phyloP scores from a whole-genome alignment of 306 rosid species.

The Pterocarpus santalinus region DNA sequence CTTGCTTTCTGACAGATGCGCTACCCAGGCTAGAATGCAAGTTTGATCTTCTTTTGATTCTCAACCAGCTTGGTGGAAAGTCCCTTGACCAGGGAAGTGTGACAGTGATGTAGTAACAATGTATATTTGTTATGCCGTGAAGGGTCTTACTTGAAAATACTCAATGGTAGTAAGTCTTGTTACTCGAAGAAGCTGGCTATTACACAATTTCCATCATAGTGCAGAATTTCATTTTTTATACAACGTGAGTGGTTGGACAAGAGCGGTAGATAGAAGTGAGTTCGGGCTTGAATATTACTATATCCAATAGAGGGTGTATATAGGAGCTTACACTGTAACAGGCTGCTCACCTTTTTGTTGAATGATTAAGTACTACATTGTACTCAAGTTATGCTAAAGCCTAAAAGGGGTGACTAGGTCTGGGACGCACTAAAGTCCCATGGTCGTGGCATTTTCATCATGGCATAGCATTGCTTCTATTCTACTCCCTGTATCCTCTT shows the following conservation, averaged over 20 bases:
- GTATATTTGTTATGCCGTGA: not conserved
- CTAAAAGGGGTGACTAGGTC: no score
- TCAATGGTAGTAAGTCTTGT: not conserved
- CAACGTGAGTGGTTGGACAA: constrained; percentile 1
- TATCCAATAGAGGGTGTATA: constrained; percentile 47
- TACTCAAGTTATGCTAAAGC: not conserved
- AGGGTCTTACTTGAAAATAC: constrained; percentile 22
- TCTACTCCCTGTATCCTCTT: no score
- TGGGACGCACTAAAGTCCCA: no score
- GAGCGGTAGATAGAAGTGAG: constrained; percentile 22
- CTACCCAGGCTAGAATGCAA: constrained; percentile 1
- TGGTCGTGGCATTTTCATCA: no score
- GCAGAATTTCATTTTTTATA: constrained; percentile 26
- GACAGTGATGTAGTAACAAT: constrained; percentile 13
- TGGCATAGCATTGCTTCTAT: no score
- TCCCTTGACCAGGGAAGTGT: not conserved
- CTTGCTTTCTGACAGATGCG: constrained; percentile 31
- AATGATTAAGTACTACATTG: not conserved
- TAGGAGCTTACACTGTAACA: constrained; percentile 14
- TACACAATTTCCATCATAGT: constrained; percentile 25
- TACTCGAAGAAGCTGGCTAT: constrained; percentile 17
- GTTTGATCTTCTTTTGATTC: constrained; percentile 31
- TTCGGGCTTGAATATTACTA: constrained; percentile 32
- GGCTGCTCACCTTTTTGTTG: not conserved
- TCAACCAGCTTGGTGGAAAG: constrained; percentile 21